A percentile compares a stretch with the other conserved stretches of the same genome.
Evolutionary conservation across 1,284 basidiomycete species (phyloP).

Genomic region (Hypsizygus ulmarius): DNA sequence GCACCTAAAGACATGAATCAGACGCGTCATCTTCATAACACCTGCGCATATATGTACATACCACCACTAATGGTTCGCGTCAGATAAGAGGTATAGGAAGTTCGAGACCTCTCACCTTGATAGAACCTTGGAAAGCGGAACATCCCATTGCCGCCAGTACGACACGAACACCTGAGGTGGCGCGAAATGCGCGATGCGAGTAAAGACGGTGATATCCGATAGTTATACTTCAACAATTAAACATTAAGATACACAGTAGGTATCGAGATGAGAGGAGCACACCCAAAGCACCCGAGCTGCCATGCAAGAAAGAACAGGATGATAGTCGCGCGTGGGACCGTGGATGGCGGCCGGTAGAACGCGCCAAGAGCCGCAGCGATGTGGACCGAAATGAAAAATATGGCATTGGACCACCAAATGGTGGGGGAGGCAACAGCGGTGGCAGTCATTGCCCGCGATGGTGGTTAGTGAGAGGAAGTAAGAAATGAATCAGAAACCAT

Average conservation of each 20-base stretch:
- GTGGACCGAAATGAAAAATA: constrained; percentile 67
- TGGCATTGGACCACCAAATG: constrained; percentile 69
- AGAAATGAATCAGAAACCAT: not conserved
- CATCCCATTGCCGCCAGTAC: constrained; percentile 65
- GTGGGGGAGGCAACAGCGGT: constrained; percentile 15
- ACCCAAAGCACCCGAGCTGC: constrained; percentile 76
- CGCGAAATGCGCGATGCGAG: constrained; percentile 70
- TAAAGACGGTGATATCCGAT: constrained; percentile 78
- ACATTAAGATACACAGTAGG: not conserved
- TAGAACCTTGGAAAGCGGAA: constrained; percentile 53
- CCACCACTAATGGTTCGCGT: constrained; percentile 42
- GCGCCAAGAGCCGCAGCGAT: constrained; percentile 56
- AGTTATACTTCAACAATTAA: constrained; percentile 49
- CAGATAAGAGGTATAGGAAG: constrained; percentile 6
- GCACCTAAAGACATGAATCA: constrained; percentile 45
- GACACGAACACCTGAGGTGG: constrained; percentile 52
- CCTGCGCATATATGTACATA: constrained; percentile 26
- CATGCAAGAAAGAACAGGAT: constrained; percentile 55
- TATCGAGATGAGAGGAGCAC: constrained; percentile 13
- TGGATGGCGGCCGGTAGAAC: constrained; percentile 46
- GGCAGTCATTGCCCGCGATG: not conserved
- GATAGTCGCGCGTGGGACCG: constrained; percentile 46
- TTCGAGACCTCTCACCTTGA: constrained; percentile 31
- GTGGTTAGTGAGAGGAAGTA: not conserved
- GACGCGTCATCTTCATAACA: not conserved